Evolutionary conservation across 1,284 basidiomycete genomes (phyloP).

Genomic region (Cutaneotrichosporon curvatum): DNA sequence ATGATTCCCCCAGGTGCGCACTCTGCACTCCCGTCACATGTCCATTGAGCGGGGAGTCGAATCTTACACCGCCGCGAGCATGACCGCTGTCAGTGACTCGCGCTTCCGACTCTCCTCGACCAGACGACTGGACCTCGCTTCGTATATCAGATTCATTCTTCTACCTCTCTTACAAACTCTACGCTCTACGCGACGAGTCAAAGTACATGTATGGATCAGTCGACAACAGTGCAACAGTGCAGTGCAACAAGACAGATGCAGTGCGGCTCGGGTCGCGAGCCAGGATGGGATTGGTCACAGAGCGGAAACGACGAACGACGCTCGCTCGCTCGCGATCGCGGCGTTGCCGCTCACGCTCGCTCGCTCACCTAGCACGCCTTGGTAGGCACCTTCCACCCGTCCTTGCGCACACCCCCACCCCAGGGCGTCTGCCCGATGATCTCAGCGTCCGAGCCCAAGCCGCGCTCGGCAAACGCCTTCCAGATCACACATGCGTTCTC

Average conservation of each 20-base stretch:
- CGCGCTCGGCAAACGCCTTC: constrained; percentile 74
- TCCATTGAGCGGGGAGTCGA: too few species aligned
- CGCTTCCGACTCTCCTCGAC: too few species aligned
- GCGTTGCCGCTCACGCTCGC: neutral
- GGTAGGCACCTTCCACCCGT: constrained; percentile 48
- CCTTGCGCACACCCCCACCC: constrained; percentile 69
- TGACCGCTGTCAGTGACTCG: too few species aligned
- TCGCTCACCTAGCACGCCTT: constrained; percentile 39
- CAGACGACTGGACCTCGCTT: too few species aligned
- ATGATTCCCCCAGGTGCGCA: too few species aligned
- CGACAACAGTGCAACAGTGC: neutral
- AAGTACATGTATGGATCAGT: neutral
- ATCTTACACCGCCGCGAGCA: too few species aligned
- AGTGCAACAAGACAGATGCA: neutral
- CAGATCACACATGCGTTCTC: constrained; percentile 88
- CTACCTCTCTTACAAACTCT: constrained; percentile 2
- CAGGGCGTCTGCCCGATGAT: constrained; percentile 77
- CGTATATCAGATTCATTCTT: constrained; percentile 1
- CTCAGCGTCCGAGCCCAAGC: constrained; percentile 68
- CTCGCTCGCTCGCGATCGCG: too few species aligned
- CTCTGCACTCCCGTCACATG: too few species aligned
- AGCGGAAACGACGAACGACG: neutral
- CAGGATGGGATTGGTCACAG: too few species aligned
- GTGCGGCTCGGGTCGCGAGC: too few species aligned
- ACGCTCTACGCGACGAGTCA: neutral